Evolutionary conservation across 139 green algal genomes (phyloP).

Genomic region (Nannochloris sp.): DNA sequence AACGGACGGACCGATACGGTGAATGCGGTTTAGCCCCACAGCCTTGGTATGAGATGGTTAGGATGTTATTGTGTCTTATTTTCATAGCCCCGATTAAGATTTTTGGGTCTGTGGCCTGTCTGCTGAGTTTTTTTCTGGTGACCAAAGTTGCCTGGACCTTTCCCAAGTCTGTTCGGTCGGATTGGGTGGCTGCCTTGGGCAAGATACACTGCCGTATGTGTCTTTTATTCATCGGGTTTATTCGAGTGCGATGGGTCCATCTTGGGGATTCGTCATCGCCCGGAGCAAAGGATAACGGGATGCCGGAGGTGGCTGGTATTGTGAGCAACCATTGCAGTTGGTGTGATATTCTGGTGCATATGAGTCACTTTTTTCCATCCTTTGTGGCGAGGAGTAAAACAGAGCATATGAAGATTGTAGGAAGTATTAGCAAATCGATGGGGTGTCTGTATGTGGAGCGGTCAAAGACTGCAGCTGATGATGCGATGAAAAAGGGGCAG

Average conservation of each 20-base stretch:
- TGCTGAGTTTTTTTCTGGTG: conserved; percentile 40
- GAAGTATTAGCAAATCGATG: conserved; percentile 67
- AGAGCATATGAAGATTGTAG: conserved; percentile 49
- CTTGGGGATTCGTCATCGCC: conserved; percentile 12
- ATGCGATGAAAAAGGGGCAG: neutral
- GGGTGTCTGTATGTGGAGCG: conserved; percentile 77
- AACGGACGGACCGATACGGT: conserved; percentile 20
- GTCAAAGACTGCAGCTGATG: conserved; percentile 18
- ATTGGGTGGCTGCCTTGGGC: conserved; percentile 29
- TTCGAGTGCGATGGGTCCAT: conserved; percentile 38
- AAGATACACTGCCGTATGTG: conserved; percentile 41
- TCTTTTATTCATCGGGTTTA: conserved; percentile 63
- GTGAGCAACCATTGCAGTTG: conserved; percentile 76
- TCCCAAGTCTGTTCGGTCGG: conserved; percentile 7
- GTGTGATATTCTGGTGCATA: conserved; percentile 79
- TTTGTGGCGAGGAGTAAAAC: conserved; percentile 70
- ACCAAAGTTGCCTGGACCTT: conserved; percentile 22
- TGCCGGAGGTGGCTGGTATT: conserved; percentile 28
- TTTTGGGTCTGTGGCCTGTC: conserved; percentile 13
- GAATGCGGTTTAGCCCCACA: conserved; percentile 13
- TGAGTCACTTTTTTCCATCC: conserved; percentile 57
- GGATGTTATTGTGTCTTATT: conserved; percentile 31
- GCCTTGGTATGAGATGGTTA: conserved; percentile 3
- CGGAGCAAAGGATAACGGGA: no score
- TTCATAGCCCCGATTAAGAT: conserved; percentile 46